Percentiles rank a stretch among this genome's conserved stretches.
These are phyloP conservation scores for Populus simonii DNA, from an alignment of 345 rosid genomes.

Conservation along the genomic window DNA sequence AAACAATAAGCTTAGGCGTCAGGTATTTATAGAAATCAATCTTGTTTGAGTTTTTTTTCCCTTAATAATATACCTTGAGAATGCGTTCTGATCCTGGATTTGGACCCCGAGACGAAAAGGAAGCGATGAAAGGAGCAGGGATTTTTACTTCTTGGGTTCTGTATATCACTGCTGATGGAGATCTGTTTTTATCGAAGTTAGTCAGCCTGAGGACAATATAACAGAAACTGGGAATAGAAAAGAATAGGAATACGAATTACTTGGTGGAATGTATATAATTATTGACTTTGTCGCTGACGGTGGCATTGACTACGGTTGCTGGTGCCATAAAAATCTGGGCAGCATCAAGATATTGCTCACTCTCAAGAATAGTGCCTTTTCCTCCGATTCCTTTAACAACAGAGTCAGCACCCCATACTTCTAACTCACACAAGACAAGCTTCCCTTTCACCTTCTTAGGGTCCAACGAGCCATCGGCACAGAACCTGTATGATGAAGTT, in stretches of 20 bases:
- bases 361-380: constrained; percentile 50
- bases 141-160: constrained; percentile 46
- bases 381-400: constrained; percentile 65
- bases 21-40: not conserved
- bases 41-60: not conserved
- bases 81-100: constrained; percentile 63
- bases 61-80: constrained; percentile 51
- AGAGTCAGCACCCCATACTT: constrained; percentile 51
- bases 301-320: constrained; percentile 56
- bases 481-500: constrained; percentile 42
- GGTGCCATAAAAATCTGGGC: constrained; percentile 83
- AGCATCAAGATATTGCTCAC: constrained; percentile 53
- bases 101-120: constrained; percentile 93
- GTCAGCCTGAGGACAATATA: not conserved
- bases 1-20: not conserved
- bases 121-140: constrained; percentile 74
- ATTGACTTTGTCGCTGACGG: constrained; percentile 43
- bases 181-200: constrained; percentile 33
- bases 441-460: constrained; percentile 67
- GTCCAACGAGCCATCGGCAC: constrained; percentile 55
- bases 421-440: constrained; percentile 55
- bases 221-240: not conserved
- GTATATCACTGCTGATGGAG: constrained; percentile 65
- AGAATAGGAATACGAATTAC: constrained; percentile 23
- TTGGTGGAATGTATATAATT: constrained; percentile 62